Evolutionary conservation across 257 asterid species (phyloP), one percentile per base, ranked within the genome.

Genomic region (Galeopsis tetrahit): DNA sequence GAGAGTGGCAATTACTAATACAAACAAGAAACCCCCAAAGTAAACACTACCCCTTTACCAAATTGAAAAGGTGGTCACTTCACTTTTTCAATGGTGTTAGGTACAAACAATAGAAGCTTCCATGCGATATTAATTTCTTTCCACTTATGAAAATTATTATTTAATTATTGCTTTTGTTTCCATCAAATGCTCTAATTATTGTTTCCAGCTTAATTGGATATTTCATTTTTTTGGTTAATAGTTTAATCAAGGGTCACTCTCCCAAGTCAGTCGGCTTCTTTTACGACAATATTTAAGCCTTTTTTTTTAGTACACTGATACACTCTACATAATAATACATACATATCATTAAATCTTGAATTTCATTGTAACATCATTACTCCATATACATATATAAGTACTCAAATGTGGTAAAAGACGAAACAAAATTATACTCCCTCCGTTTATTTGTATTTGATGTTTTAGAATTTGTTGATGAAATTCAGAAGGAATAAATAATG

Each of bases 61-160:
- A 69, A 67, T 71, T 68, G 78, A 70, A 88, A 86, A 77, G 78
- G 65, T 65, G 34, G 44, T 74, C 78, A 48, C 80, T 67, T 56
- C 43, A 5, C 60, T 40, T 77, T 79, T 75, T 72, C 76, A 77
- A 79, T 76, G 73, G 92, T 61, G 93, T 85, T 90, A 88, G 97
- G 96, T 88, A 77, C 84, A 82, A 70, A 82, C 84, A 75, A 57
- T 85, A 84, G 91, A 86, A 90, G 85, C 85, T 88, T 88, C 95
- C 89, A 78, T 67, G 3, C 55, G 77, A 77, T 79, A 66, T 73
- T n/a, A n/a, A n/a, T n/a, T 79, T 75, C 10, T 32, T 8, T 40
- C 72, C 66, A 14, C 72, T 72, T 72, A 66, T 66, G 7, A 15
- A 59, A 71, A 35, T 53, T 2, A 61, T 67, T 73, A 69, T 76